Evolutionary conservation across 495 filamentous ascomycete genomes (phyloP).

Genomic region (Chaetomium fimeti): DNA sequence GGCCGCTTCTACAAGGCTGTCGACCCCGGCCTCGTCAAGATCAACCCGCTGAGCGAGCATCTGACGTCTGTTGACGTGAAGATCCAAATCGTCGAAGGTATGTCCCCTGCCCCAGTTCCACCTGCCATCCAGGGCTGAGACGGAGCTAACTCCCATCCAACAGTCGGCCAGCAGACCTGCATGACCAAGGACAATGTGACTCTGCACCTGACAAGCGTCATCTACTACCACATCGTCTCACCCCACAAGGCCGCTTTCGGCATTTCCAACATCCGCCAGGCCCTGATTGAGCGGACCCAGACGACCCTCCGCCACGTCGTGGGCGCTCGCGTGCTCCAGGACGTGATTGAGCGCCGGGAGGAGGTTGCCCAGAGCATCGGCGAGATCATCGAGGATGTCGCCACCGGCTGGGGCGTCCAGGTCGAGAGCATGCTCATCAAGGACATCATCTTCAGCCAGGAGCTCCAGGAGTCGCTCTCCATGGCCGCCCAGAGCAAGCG

Average conservation of each 20-base stretch:
- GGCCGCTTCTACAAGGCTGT: slow-evolving; percentile 96
- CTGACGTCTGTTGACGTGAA: slow-evolving; percentile 95
- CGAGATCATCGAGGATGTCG: slow-evolving; percentile 97
- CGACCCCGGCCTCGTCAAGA: slow-evolving; percentile 94
- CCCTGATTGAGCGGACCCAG: slow-evolving; percentile 95
- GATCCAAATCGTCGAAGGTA: slow-evolving; percentile 87
- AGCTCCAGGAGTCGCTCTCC: slow-evolving; percentile 94
- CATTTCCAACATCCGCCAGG: slow-evolving; percentile 89
- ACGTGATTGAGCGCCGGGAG: slow-evolving; percentile 98
- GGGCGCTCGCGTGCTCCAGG: slow-evolving; percentile 92
- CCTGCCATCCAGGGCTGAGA: not conserved
- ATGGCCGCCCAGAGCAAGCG: slow-evolving; percentile 99
- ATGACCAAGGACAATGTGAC: slow-evolving; percentile 99
- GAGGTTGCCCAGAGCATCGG: slow-evolving; percentile 92
- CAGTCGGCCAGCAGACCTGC: slow-evolving; percentile 68
- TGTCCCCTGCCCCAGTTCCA: not conserved
- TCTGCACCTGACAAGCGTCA: slow-evolving; percentile 53
- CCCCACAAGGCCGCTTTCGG: slow-evolving; percentile 98
- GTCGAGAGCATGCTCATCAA: slow-evolving; percentile 99
- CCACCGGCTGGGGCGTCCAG: slow-evolving; percentile 87
- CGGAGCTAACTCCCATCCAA: not conserved
- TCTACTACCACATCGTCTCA: slow-evolving; percentile 96
- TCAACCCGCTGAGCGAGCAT: slow-evolving; percentile 93
- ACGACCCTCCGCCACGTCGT: slow-evolving; percentile 97
- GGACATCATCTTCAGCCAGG: slow-evolving; percentile 95